A percentile compares a stretch with the other conserved stretches of the same genome.
Conservation (phyloP, 306 rosid genomes). For the Vigna reflexopilosa region DNA sequence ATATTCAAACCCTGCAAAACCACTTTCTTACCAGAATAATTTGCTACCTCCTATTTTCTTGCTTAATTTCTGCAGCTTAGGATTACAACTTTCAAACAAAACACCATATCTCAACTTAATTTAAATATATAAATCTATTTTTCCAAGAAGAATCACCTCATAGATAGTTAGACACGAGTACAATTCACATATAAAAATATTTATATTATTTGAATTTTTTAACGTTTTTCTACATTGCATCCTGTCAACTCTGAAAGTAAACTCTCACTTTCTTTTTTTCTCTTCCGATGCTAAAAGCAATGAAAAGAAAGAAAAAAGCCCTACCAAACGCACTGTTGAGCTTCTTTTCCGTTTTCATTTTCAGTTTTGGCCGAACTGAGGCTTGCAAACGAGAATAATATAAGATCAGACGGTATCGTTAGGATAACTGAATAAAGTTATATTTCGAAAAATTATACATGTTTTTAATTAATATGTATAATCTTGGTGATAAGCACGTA, state of each 20-base stretch:
- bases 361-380: slow-evolving; percentile 33
- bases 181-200: too few species aligned
- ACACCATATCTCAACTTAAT: too few species aligned
- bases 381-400: neutral
- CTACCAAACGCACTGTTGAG: neutral
- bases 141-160: too few species aligned
- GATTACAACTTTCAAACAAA: neutral
- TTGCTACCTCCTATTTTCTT: neutral
- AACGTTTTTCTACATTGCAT: too few species aligned
- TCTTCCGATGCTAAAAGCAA: slow-evolving; percentile 26
- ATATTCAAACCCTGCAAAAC: slow-evolving; percentile 37
- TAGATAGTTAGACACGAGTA: too few species aligned
- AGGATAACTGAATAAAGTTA: too few species aligned
- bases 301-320: slow-evolving; percentile 30
- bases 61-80: neutral
- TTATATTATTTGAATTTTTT: too few species aligned
- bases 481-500: neutral
- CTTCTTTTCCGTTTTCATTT: slow-evolving; percentile 9
- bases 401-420: too few species aligned
- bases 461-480: neutral
- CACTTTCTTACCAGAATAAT: slow-evolving; percentile 19
- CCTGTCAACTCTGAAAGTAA: slow-evolving; percentile 23
- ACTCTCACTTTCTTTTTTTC: neutral
- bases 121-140: too few species aligned
- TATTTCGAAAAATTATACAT: too few species aligned